These are phyloP conservation scores for Trichoderma gracile DNA, from an alignment of 2,329 filamentous ascomycete genomes.

Conservation along the genomic window DNA sequence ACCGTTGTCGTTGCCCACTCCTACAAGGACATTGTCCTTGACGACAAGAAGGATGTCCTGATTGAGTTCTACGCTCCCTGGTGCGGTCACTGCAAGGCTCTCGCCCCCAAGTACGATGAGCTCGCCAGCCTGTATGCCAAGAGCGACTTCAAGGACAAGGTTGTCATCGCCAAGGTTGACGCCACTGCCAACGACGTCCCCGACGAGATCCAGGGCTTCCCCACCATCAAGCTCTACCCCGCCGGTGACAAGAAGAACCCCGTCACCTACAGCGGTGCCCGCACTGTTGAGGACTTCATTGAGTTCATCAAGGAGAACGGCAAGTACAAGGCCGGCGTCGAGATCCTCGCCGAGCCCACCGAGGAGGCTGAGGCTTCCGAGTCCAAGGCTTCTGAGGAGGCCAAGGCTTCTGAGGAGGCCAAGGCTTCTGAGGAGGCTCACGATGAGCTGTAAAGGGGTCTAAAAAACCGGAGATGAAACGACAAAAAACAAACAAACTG, in stretches of 20 bases:
- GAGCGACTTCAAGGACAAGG: slow-evolving; percentile 77
- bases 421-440: slow-evolving; percentile 69
- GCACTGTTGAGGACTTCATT: slow-evolving; percentile 87
- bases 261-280: slow-evolving; percentile 82
- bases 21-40: slow-evolving; percentile 88
- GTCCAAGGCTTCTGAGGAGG: slow-evolving; percentile 41
- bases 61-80: slow-evolving; percentile 98
- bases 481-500: slow-evolving; percentile 32
- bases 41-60: slow-evolving; percentile 94
- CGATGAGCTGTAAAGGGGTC: slow-evolving; percentile 70
- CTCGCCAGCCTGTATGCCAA: slow-evolving; percentile 75
- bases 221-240: slow-evolving; percentile 97
- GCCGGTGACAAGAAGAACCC: slow-evolving; percentile 85
- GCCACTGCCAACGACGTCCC: slow-evolving; percentile 95
- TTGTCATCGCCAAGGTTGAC: slow-evolving; percentile 96
- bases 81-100: slow-evolving; percentile 99
- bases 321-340: slow-evolving; percentile 76
- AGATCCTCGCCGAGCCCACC: slow-evolving; percentile 55
- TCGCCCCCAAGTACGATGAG: slow-evolving; percentile 95
- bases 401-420: slow-evolving; percentile 37
- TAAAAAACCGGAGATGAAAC: slow-evolving; percentile 20
- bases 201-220: slow-evolving; percentile 96
- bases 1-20: slow-evolving; percentile 87
- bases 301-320: slow-evolving; percentile 94
- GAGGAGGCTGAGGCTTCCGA: slow-evolving; percentile 55